Base-by-base conservation (phyloP, 2,329 filamentous ascomycete genomes). In the Fusarium sp. region DNA sequence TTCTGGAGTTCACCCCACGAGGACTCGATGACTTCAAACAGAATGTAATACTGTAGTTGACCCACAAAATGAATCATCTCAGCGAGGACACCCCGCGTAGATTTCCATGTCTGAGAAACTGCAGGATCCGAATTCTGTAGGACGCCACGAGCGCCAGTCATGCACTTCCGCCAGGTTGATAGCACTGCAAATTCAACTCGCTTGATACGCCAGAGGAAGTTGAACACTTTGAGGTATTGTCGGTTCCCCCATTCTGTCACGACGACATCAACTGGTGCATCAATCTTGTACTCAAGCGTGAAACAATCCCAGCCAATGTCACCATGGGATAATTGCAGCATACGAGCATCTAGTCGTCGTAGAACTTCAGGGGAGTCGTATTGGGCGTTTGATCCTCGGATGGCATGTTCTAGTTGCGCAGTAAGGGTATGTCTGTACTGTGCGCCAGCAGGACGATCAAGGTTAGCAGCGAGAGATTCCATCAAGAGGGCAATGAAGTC, bases 271-370 rank as follows among this genome's bases (percentile, higher is more conserved):
- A 98, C 93, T 1, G 96, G 96, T 3, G 95, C 92, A 78, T 97
- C 95, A 73, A 99, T 96, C 79, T 98, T 98, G 83, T 99, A 99
- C 79, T 99, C 97, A 11, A 99, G 89, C 0, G 96, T 99, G 81
- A 99, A 99, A 78, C 97, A 97, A 78, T 99, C 96, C 96, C 96
- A 99, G 52, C 96, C 96, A 56, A 98, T 98, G 76, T 99, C 96
- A 54, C 96, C 96, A 75, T 98, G 95, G 11, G 92, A 97, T 8
- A 98, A 87, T 81, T 98, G 95, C 43, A 99, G 87, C 95, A 99
- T 98, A 67, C 97, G 92, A n/a, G 96, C 95, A 80, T 99, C 96
- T 6, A 99, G 87, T 14, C 96, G 90, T 8, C 94, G 90, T 29
- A 99, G 88, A 8, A 99, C 95, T 77, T 99, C 97, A 3, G 93